A percentile compares a stretch with the other conserved stretches of the same genome.
These are phyloP conservation scores for Periconia digitata DNA, from an alignment of 2,329 filamentous ascomycete species.

Conservation along the genomic window DNA sequence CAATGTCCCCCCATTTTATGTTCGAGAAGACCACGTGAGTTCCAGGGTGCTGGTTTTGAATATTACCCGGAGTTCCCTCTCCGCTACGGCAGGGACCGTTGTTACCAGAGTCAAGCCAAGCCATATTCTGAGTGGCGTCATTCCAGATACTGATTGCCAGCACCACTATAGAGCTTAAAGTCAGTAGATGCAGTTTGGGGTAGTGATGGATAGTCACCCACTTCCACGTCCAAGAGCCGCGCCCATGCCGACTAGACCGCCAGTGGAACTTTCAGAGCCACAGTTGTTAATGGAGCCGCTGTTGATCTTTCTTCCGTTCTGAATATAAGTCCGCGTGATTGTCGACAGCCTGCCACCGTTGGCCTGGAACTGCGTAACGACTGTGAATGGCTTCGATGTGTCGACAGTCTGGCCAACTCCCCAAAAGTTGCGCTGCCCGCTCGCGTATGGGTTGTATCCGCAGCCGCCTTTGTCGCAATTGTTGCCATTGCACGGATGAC, in stretches of 20 bases:
- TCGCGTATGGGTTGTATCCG: conserved; percentile 51
- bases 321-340: conserved; percentile 12
- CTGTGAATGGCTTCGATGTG: conserved; percentile 40
- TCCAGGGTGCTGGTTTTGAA: conserved; percentile 52
- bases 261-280: conserved; percentile 11
- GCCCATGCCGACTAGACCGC: conserved; percentile 17
- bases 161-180: conserved; percentile 10
- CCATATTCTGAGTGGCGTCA: conserved; percentile 9
- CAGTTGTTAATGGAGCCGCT: conserved; percentile 10
- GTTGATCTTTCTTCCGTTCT: conserved; percentile 11
- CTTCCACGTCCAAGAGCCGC: conserved; percentile 12
- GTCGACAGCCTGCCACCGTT: conserved; percentile 4
- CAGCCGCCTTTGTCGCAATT: conserved; percentile 11
- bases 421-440: conserved; percentile 63
- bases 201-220: conserved; percentile 4
- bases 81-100: conserved; percentile 58
- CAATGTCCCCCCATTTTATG: conserved; percentile 61
- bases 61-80: conserved; percentile 55
- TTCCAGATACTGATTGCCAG: conserved; percentile 15
- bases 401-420: conserved; percentile 52
- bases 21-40: conserved; percentile 60
- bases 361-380: conserved; percentile 50
- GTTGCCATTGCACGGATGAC: conserved; percentile 17
- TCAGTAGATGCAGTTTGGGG: conserved; percentile 3
- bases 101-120: conserved; percentile 40